phyloP scores from a whole-genome alignment of 495 filamentous ascomycete species.

The Aspergillus steynii region DNA sequence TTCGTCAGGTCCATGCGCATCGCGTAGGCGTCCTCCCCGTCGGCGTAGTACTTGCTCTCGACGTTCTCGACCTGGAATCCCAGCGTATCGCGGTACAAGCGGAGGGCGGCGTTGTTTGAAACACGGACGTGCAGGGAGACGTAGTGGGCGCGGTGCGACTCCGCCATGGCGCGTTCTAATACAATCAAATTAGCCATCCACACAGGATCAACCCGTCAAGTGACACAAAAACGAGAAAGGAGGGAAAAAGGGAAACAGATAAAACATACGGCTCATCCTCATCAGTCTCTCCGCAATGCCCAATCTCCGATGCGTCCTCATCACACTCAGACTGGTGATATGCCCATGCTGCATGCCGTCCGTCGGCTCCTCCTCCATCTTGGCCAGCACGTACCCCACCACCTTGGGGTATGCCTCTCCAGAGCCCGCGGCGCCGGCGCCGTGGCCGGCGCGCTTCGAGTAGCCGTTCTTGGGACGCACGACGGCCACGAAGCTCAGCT shows the following conservation, averaged over 20 bases:
- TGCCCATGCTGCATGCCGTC: slow-evolving; percentile 93
- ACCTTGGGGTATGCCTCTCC: slow-evolving; percentile 91
- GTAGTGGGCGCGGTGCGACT: slow-evolving; percentile 86
- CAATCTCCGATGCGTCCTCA: slow-evolving; percentile 89
- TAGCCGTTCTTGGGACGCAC: slow-evolving; percentile 73
- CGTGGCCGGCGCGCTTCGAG: slow-evolving; percentile 14
- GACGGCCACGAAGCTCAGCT: slow-evolving; percentile 94
- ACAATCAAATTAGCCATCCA: slow-evolving; percentile 3
- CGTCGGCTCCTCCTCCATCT: slow-evolving; percentile 98
- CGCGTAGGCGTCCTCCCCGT: slow-evolving; percentile 92
- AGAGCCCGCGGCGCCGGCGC: slow-evolving; percentile 29
- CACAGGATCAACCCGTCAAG: neutral
- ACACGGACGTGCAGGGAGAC: slow-evolving; percentile 95
- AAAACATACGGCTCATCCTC: slow-evolving; percentile 84
- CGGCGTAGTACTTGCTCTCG: slow-evolving; percentile 94
- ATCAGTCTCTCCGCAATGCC: slow-evolving; percentile 97
- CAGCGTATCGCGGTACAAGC: slow-evolving; percentile 89
- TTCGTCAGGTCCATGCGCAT: slow-evolving; percentile 84
- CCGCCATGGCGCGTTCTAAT: slow-evolving; percentile 91
- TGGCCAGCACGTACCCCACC: slow-evolving; percentile 97
- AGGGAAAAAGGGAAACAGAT: slow-evolving; percentile 3
- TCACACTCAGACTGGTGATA: slow-evolving; percentile 92
- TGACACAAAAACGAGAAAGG: neutral
- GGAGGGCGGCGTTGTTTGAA: slow-evolving; percentile 85
- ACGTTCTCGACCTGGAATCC: slow-evolving; percentile 89